A percentile compares a stretch with the other conserved stretches of the same genome.
Evolutionary conservation across 2,329 filamentous ascomycete genomes (phyloP).

Genomic region (Ophiostoma ips): DNA sequence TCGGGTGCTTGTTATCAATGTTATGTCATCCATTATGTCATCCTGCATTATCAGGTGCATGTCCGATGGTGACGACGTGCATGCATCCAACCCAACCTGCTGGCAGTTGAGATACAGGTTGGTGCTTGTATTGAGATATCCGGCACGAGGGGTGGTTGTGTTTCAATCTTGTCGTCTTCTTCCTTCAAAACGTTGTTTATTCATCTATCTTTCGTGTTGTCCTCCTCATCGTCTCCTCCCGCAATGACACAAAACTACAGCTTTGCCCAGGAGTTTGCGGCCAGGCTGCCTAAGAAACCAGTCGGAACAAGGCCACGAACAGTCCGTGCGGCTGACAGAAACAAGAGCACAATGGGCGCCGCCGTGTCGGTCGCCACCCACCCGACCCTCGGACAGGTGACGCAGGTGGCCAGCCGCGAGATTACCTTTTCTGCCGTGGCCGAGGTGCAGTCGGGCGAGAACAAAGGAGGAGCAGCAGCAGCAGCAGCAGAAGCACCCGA

Average conservation of each 20-base stretch:
- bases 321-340: not conserved
- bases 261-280: constrained; percentile 12
- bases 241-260: constrained; percentile 7
- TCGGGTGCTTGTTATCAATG: too few relatives aligned
- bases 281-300: constrained; percentile 9
- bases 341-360: constrained; percentile 5
- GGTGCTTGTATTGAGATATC: too few relatives aligned
- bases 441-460: constrained; percentile 43
- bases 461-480: too few relatives aligned
- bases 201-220: too few relatives aligned
- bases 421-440: constrained; percentile 55
- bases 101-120: too few relatives aligned
- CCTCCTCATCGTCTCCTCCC: not conserved
- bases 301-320: not conserved
- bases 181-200: too few relatives aligned
- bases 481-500: constrained; percentile 66
- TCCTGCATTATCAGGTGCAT: too few relatives aligned
- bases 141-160: too few relatives aligned
- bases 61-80: too few relatives aligned
- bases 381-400: constrained; percentile 65
- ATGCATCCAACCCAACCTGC: too few relatives aligned
- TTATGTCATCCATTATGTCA: too few relatives aligned
- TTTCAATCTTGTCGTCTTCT: too few relatives aligned
- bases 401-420: constrained; percentile 35
- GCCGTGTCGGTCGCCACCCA: constrained; percentile 27